Base-by-base conservation (phyloP, 169 alveolate species). In the Plasmodium chabaudi region DNA sequence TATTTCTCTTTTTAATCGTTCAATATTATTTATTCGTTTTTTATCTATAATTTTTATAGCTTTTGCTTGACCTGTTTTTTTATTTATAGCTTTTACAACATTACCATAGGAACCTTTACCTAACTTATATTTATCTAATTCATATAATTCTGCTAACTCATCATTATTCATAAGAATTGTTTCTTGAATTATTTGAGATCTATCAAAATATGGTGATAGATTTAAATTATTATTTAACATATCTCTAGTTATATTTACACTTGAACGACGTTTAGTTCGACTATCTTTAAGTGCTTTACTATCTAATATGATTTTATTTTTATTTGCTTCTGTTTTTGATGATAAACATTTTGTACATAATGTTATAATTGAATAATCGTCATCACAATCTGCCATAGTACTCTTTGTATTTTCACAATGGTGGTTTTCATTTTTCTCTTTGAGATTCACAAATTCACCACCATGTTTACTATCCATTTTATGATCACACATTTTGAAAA, bases 101-200 rank as follows among this genome's bases (percentile, higher is more conserved):
- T 92, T 92, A 5, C 98, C 98, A 72, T 96, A 96, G 46, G 97
- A 94, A 23, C 98, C 98, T 71, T 96, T 96, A 10, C 98, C 98
- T 63, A 96, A 82, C 61, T 93, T 93, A 61, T 95, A 96, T 63
- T 88, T 72, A 59, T 92, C 91, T 15, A 96, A 77, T 53, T 95
- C 97, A 60, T 96, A 96, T 47, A 94, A 95, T 70, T 96, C 98
- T 53, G 87, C 92, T 17, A 96, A 94, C 25, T 92, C 94, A 61
- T 49, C 57, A 13, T 96, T 94, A 68, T 93, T 92, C 69, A 91
- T 72, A 23, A 93, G 69, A 9, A 93, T 91, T 0, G 92, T 92
- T 63, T 93, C 94, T 46, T 88, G 94, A 51, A 93, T 72, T 56
- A 93, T 65, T 69, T 88, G 88, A 0, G 95, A 92, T 46, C 96